Base-by-base conservation (phyloP, 2,329 filamentous ascomycete genomes). In the Colletotrichum tropicicola region DNA sequence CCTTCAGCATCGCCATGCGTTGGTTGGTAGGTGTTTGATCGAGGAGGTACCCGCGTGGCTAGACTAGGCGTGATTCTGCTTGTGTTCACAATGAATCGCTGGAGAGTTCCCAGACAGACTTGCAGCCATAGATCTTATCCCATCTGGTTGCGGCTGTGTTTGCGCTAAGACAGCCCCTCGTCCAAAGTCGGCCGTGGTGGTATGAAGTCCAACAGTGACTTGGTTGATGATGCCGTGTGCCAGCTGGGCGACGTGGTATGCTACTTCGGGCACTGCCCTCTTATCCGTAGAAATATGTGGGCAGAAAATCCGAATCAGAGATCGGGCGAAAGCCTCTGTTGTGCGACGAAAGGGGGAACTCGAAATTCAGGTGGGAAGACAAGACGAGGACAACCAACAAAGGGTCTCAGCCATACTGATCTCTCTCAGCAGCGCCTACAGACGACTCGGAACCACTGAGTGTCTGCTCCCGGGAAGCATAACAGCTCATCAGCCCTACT, bases 291-390 rank as follows among this genome's bases (percentile, higher is more conserved):
- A 28, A 45, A 39, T 13, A 19, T 19, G n/a, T 23, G 48, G 43
- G 41, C 43, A 57, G 25, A 49, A 19, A 55, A 59, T 45, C 35
- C n/a, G 27, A 65, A 61, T 13, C 17, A 44, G 17, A 51, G 35
- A 44, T 55, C 21, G 43, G 61, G 43, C 44, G 49, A 43, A 61
- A 54, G n/a, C 28, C 23, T 39, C 25, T 48, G 47, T 21, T 48
- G 57, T 44, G 49, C 44, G 28, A 54, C 43, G 61, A 37, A 54
- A 48, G 47, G 32, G 25, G 27, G 28, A 25, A n/a, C 49, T 65
- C 61, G 44, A 27, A 39, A 21, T 60, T 60, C 39, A 44, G 32
- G 61, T 23, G 28, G 27, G n/a, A 37, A 54, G 56, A 61, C 27
- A 15, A 10, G 56, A 61, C 43, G 43, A 61, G 35, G 27, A 54